Conservation (phyloP, 139 green algal species). For the Ulvella scutata region DNA sequence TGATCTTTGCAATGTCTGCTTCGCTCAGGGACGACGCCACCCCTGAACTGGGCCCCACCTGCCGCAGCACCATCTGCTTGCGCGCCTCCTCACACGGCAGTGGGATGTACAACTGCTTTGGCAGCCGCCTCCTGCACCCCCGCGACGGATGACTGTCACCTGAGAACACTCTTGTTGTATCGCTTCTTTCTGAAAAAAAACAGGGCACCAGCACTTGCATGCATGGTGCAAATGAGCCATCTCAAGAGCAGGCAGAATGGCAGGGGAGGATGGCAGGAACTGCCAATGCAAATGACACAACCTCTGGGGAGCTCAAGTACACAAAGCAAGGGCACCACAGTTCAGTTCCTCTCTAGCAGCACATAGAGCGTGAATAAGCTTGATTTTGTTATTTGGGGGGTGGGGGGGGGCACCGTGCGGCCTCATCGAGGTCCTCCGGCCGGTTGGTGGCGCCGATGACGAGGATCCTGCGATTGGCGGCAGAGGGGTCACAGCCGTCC, state of each 20-base stretch:
- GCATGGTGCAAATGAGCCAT: too few species aligned
- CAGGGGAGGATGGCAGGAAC: too few species aligned
- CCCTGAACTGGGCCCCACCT: constrained; percentile 15
- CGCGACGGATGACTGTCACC: too few species aligned
- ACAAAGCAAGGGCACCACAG: too few species aligned
- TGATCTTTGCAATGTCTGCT: constrained; percentile 58
- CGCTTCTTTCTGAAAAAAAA: too few species aligned
- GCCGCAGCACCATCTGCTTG: constrained; percentile 30
- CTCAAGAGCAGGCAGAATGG: too few species aligned
- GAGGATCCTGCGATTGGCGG: constrained; percentile 42
- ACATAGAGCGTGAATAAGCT: too few species aligned
- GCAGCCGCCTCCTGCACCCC: constrained; percentile 71
- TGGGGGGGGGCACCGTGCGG: background rate
- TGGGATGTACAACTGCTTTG: constrained; percentile 98
- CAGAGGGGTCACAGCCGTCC: constrained; percentile 56
- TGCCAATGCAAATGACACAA: too few species aligned
- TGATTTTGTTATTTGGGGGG: background rate
- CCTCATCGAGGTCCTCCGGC: constrained; percentile 26
- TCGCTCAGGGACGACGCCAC: constrained; percentile 25
- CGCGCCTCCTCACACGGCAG: constrained; percentile 68
- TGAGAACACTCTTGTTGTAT: too few species aligned
- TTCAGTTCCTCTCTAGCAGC: too few species aligned
- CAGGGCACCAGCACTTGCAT: too few species aligned
- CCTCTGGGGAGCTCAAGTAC: too few species aligned
- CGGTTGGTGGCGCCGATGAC: constrained; percentile 93